Conservation (phyloP, 805 yeast genomes). For the Yamadazyma paraphyllophila region DNA sequence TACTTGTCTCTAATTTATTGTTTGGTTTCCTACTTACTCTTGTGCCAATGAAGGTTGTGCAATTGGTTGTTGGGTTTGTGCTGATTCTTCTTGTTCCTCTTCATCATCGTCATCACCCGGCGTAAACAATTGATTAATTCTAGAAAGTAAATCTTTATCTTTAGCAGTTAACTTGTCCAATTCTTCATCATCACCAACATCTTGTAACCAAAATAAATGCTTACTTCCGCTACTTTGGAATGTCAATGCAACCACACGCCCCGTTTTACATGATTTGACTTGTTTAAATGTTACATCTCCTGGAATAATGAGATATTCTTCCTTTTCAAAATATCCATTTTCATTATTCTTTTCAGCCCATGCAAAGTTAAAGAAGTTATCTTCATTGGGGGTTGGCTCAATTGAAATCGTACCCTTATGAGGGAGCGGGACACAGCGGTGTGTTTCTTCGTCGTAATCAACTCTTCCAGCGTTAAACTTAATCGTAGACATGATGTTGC, state of each 20-base stretch:
- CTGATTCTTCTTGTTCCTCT: conserved; percentile 2
- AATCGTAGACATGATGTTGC: conserved; percentile 22
- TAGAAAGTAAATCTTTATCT: conserved; percentile 50
- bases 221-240: conserved; percentile 63
- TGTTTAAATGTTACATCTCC: conserved; percentile 83
- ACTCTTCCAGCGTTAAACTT: conserved; percentile 81
- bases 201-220: conserved; percentile 74
- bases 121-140: conserved; percentile 48
- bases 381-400: conserved; percentile 64
- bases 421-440: conserved; percentile 66
- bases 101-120: conserved; percentile 23
- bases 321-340: conserved; percentile 46
- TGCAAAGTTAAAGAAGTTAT: conserved; percentile 62
- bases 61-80: neutral
- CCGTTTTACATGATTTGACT: conserved; percentile 66
- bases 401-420: conserved; percentile 66
- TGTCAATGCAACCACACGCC: conserved; percentile 70
- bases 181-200: conserved; percentile 62
- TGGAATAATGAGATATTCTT: conserved; percentile 72
- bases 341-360: conserved; percentile 67
- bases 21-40: conserved; percentile 7
- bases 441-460: conserved; percentile 57
- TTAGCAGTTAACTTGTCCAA: conserved; percentile 54
- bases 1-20: neutral
- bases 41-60: neutral